Evolutionary conservation across 1,139 yeast genomes (phyloP), one percentile per base, ranked within the genome.

Genomic region (Blastobotrys proliferans): DNA sequence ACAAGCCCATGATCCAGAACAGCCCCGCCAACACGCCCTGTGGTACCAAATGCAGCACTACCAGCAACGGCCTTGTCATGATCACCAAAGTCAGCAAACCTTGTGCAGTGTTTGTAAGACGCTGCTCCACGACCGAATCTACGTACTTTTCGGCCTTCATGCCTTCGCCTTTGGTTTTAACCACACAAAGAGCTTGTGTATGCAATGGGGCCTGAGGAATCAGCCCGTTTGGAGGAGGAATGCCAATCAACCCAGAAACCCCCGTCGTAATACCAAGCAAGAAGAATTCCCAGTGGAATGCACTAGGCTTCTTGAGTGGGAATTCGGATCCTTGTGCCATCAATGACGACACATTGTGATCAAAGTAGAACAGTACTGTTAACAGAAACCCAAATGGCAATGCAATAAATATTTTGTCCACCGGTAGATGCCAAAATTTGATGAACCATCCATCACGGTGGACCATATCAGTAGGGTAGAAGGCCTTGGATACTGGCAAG

Each of bases 121-220:
- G 64, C 60, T 92, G 98, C 56, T 92, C 98, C 2, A 92, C 95
- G 6, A 90, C 92, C 2, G 78, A 69, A 0, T 69, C 58, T 9
- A 39, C 25, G 25, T 43, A 43, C 20, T 27, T 19, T 11, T 41
- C 46, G 11, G 51, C 43, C 1, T 78, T 70, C 22, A 46, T 45
- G 10, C 48, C 49, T 22, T 54, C 51, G 26, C 40, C 40, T 8
- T 16, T 16, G 16, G 51, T 35, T 48, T 77, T 76, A 49, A 73
- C 74, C 3, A 86, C 81, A 34, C 87, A 77, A 28, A 92, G 65
- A 0, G 95, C 79, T 43, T 74, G 76, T 0, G 97, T 88, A 57
- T 92, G 98, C 34, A 92, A 63, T 0, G 97, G 98, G 0, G 97
- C 97, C 62, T 92, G 98, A 0, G 98, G 98, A 33, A 92, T 90